Evolutionary conservation across 2,329 filamentous ascomycete species (phyloP).

Genomic region (Xylariaceae sp.): DNA sequence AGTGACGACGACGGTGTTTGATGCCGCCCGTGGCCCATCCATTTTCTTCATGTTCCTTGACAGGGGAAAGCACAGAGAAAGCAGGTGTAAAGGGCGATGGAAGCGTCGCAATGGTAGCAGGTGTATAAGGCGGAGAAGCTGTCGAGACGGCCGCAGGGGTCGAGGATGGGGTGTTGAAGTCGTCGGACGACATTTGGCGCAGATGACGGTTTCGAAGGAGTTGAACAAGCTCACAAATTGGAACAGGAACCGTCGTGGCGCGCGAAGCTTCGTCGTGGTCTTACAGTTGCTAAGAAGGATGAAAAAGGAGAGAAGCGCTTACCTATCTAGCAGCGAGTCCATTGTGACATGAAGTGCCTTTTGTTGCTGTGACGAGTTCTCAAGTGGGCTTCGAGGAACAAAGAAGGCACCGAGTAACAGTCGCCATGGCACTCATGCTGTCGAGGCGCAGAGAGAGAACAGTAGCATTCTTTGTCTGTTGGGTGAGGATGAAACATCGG

Average conservation of each 20-base stretch:
- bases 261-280: not conserved
- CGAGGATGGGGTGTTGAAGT: not conserved
- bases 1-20: conserved; percentile 34
- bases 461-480: conserved; percentile 9
- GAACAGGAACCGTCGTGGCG: not conserved
- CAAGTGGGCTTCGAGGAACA: conserved; percentile 23
- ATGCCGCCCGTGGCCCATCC: conserved; percentile 41
- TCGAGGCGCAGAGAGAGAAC: not conserved
- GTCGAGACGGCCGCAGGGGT: conserved; percentile 5
- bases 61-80: conserved; percentile 28
- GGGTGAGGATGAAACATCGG: not conserved
- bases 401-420: conserved; percentile 27
- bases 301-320: conserved; percentile 25
- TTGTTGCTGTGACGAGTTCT: conserved; percentile 17
- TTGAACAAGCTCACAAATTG: not conserved
- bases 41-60: conserved; percentile 33
- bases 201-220: not conserved
- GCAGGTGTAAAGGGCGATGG: conserved; percentile 14
- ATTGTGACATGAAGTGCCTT: conserved; percentile 33
- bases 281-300: not conserved
- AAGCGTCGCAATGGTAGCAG: not conserved
- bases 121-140: not conserved
- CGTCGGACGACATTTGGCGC: conserved; percentile 8
- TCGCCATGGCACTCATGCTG: conserved; percentile 12
- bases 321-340: conserved; percentile 41